phyloP scores from a whole-genome alignment of 257 asterid species.

The Buddleja alternifolia region DNA sequence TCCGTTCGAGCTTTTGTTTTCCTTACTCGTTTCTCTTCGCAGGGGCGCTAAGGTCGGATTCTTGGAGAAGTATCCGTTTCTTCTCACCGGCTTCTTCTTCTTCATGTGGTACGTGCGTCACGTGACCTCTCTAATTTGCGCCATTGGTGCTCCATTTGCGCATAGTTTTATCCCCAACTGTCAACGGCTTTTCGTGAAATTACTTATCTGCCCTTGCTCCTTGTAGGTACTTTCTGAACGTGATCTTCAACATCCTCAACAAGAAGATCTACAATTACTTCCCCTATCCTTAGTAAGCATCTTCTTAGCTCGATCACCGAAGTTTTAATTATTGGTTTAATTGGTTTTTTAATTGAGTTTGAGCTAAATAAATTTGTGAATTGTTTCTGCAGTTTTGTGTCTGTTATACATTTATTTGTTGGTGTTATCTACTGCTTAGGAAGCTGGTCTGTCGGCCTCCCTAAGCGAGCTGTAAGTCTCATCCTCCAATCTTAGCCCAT shows the following conservation, averaged over 20 bases:
- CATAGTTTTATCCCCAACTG: not conserved
- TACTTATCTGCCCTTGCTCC: slow-evolving; percentile 18
- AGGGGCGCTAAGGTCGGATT: slow-evolving; percentile 82
- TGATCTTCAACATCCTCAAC: slow-evolving; percentile 94
- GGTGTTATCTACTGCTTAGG: slow-evolving; percentile 70
- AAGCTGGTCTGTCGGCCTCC: slow-evolving; percentile 85
- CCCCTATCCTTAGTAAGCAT: slow-evolving; percentile 91
- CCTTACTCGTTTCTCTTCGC: slow-evolving; percentile 31
- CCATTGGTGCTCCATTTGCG: no score
- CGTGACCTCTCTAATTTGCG: slow-evolving; percentile 10
- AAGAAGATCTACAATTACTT: slow-evolving; percentile 98
- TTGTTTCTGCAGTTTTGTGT: slow-evolving; percentile 64
- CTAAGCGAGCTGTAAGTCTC: slow-evolving; percentile 93
- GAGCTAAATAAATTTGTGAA: slow-evolving; percentile 14
- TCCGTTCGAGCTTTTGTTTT: slow-evolving; percentile 12
- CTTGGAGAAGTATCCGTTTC: slow-evolving; percentile 68
- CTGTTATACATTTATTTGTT: slow-evolving; percentile 72
- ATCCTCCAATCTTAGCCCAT: not conserved
- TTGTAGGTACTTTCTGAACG: slow-evolving; percentile 81
- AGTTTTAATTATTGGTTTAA: not conserved
- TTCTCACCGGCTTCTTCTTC: slow-evolving; percentile 94
- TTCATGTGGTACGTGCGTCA: slow-evolving; percentile 91
- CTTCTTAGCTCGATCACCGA: not conserved
- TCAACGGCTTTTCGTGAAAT: not conserved
- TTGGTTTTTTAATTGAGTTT: not conserved